Conservation (phyloP, 106 monocot genomes). For the Ottelia alismoides region DNA sequence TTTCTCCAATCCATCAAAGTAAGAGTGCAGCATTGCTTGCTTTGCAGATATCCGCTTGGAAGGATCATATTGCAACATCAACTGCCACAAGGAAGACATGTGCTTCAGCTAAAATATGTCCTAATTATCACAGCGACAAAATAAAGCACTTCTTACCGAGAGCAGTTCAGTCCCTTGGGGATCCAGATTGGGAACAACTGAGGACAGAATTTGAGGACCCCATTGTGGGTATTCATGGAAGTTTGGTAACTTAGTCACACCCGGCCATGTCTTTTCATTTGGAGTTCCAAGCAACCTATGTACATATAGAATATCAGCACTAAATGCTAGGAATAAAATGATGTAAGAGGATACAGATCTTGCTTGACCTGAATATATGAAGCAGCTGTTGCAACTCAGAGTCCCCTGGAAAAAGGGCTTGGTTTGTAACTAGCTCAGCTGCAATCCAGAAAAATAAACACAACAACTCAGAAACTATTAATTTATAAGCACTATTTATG, state of each 20-base stretch:
- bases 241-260: constrained; percentile 67
- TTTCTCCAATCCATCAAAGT: constrained; percentile 72
- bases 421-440: constrained; percentile 81
- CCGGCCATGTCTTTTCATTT: constrained; percentile 86
- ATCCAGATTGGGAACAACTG: constrained; percentile 47
- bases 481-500: too few species aligned
- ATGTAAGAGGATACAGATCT: too few species aligned
- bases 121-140: neutral
- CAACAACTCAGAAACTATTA: too few species aligned
- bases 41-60: constrained; percentile 73
- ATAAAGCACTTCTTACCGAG: constrained; percentile 27
- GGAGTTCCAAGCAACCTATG: constrained; percentile 76
- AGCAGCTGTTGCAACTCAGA: constrained; percentile 96
- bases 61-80: constrained; percentile 76
- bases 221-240: constrained; percentile 97
- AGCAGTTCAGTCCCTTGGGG: constrained; percentile 62
- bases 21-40: constrained; percentile 80
- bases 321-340: neutral
- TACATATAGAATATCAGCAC: neutral
- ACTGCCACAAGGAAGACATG: constrained; percentile 29
- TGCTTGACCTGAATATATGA: constrained; percentile 74
- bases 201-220: constrained; percentile 40
- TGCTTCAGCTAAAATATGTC: neutral
- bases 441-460: too few species aligned
- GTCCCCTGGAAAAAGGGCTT: constrained; percentile 84